Base-by-base conservation (phyloP, 768 basidiomycete species). In the Leccinum imitatum region DNA sequence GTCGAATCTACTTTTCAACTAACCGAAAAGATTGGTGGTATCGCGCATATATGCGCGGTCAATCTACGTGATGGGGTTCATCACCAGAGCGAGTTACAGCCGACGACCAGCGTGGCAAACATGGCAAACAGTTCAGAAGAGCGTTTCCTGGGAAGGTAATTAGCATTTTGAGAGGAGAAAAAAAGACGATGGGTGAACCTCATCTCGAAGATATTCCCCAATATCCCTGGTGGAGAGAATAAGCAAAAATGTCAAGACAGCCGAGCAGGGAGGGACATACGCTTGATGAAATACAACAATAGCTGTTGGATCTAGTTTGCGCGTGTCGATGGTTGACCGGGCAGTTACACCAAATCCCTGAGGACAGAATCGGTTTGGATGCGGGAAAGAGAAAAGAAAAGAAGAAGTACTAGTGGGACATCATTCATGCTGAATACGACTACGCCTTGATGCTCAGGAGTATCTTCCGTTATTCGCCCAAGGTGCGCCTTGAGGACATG, bases 261-360 rank as follows among this genome's bases (percentile, higher is more conserved):
- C 15, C 1, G 44, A 50, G 25, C 17, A 27, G 59, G 53, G 50
- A 27, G 35, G 30, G 50, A 56, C 59, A 59, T 71, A 95, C 93
- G 97, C 90, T 79, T 99, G 97, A 71, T 98, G 97, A 77, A 98
- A 99, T 3, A 98, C 97, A 53, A 99, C 88, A 59, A 99, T 98
- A 7, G 92, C 87, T 23, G 95, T 98, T 23, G 97, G 97, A 71
- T 98, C 97, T 48, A 98, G 76, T 82, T 99, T 99, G 65, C 96
- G 79, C 25, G 97, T 98, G 74, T 99, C 97, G 8, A 97, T 76
- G 4, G 97, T 98, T 31, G 95, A 95, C 58, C 95, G 82, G 5
- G 97, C 91, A 35, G 97, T 98, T 5, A 98, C 97, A 57, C 97
- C 97, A 70, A 98, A 98, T 25, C 97, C 97, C 95, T 98, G 67